These are phyloP conservation scores for Trichoderma koningii DNA, from an alignment of 2,329 filamentous ascomycete species.

Conservation along the genomic window DNA sequence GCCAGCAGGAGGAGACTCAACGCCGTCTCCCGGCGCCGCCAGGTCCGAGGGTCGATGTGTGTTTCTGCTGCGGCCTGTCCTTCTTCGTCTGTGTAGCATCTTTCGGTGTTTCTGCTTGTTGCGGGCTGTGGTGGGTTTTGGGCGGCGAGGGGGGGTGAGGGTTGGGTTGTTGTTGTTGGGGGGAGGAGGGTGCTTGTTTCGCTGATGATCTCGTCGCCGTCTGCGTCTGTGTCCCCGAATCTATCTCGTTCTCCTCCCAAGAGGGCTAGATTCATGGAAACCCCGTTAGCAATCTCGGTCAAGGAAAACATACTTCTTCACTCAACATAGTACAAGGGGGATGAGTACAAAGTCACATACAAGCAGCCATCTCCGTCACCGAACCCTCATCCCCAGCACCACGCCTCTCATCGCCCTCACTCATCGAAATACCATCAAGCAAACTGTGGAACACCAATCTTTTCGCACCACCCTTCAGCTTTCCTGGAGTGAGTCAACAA, in stretches of 20 bases:
- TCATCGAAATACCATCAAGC: neutral
- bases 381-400: neutral
- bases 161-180: neutral
- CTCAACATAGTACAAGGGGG: too few relatives aligned
- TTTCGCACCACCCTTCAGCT: neutral
- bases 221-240: neutral
- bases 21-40: neutral
- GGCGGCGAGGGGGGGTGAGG: neutral
- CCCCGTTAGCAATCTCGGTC: too few relatives aligned
- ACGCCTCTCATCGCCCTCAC: neutral
- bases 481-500: too few relatives aligned
- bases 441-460: too few relatives aligned
- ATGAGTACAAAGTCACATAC: neutral
- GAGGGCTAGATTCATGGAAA: neutral
- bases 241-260: neutral
- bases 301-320: neutral
- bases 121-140: neutral
- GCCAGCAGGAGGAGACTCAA: neutral
- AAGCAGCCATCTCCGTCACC: neutral
- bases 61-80: neutral
- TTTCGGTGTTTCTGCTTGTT: neutral
- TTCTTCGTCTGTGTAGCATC: neutral
- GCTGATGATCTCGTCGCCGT: neutral
- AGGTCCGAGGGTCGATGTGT: neutral
- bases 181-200: constrained; percentile 10